Evolutionary conservation across 495 filamentous ascomycete species (phyloP).

Genomic region (Astrothelium macrocarpum): DNA sequence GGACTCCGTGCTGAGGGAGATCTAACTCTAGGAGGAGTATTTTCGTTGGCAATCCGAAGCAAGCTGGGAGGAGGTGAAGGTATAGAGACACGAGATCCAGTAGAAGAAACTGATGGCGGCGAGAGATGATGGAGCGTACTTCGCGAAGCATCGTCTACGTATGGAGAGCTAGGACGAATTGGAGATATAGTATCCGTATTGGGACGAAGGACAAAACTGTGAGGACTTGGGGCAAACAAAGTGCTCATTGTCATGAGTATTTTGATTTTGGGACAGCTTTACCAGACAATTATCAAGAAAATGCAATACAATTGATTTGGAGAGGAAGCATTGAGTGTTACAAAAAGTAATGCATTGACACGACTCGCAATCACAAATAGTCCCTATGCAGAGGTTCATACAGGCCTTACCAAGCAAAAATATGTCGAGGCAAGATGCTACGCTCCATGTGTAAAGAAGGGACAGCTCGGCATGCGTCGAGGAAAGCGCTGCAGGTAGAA

Average conservation of each 20-base stretch:
- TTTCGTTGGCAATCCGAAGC: background rate
- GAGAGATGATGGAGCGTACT: slow-evolving; percentile 13
- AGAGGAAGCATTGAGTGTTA: background rate
- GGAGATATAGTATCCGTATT: background rate
- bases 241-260: background rate
- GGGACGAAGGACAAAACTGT: slow-evolving; percentile 1
- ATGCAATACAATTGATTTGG: background rate
- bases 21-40: slow-evolving; percentile 7
- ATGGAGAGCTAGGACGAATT: background rate
- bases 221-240: background rate
- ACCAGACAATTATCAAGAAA: background rate
- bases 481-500: background rate
- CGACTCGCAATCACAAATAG: no score
- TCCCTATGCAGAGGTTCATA: no score
- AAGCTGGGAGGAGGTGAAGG: slow-evolving; percentile 9
- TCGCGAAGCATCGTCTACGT: slow-evolving; percentile 4
- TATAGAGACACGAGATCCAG: slow-evolving; percentile 18
- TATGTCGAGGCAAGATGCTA: background rate
- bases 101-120: slow-evolving; percentile 18
- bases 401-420: no score
- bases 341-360: background rate
- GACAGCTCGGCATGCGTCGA: background rate
- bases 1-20: background rate
- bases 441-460: background rate
- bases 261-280: background rate